Evolutionary conservation across 1,284 basidiomycete species (phyloP), one percentile per base, ranked within the genome.

Genomic region (Moniliophthora roreri): DNA sequence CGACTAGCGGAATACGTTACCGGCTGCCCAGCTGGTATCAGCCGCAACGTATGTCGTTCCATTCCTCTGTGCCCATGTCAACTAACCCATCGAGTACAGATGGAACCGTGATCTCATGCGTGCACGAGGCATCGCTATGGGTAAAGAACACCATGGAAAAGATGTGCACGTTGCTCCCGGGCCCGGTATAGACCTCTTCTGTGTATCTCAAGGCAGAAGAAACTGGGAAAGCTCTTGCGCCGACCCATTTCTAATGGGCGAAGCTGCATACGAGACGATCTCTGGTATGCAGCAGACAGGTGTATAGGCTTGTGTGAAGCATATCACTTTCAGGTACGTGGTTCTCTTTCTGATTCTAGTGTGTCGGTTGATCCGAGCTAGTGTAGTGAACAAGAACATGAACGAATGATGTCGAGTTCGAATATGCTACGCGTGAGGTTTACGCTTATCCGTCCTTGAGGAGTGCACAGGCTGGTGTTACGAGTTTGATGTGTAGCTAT

Each of bases 231-330:
- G 81, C 4, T 85, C 81, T 53, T 77, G 81, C 37, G 75, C 70
- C 7, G 78, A 81, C 58, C 80, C 91, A 0, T 93, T 85, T 71
- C 71, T 94, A 35, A 67, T 79, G 42, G 86, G 89, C n/a, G 87
- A 87, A 67, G 80, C 81, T 0, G 82, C 88, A 0, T 89, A 85
- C 56, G 83, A 88, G 66, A 91, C 88, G 1, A 79, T 93, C 54
- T 67, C 85, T 15, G 91, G 91, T 0, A 71, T 92, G 67, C 91
- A 94, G 64, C 67, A 75, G 40, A 76, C 75, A 1, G 90, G 91
- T 24, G 87, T 93, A 0, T 87, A 85, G 63, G 83, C 85, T 2
- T 87, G 84, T 57, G 89, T 87, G 13, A 94, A 94, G 69, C 89
- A 93, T 69, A 84, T 79, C 53, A 77, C 87, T 20, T 26, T 48